Percentiles rank a stretch among this genome's conserved stretches.
phyloP scores from a whole-genome alignment of 225 moss, liverwort and hornwort species.

The Marchantia polymorpha region DNA sequence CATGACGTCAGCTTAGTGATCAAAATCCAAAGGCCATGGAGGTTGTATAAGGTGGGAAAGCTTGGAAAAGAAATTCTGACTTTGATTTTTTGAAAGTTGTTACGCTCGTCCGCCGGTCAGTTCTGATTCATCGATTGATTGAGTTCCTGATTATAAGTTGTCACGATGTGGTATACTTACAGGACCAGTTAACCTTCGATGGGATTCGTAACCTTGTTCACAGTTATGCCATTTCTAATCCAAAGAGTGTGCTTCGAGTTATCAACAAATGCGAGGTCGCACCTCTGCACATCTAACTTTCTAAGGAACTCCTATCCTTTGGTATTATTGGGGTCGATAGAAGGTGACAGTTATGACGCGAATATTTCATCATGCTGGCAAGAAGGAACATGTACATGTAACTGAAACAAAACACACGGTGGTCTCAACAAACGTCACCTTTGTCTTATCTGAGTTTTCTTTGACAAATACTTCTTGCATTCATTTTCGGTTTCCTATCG shows the following conservation, averaged over 20 bases:
- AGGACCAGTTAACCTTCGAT: conserved; percentile 31
- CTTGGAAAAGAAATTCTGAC: not conserved
- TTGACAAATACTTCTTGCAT: no score
- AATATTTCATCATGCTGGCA: no score
- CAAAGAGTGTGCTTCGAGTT: conserved; percentile 25
- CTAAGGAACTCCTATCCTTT: not conserved
- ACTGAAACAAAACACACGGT: no score
- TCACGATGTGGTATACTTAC: not conserved
- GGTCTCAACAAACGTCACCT: no score
- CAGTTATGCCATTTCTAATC: conserved; percentile 30
- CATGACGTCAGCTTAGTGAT: conserved; percentile 19
- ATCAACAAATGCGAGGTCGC: conserved; percentile 40
- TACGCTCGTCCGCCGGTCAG: not conserved
- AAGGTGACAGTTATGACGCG: no score
- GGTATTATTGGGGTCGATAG: no score
- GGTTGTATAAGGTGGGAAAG: conserved; percentile 16
- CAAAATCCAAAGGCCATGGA: conserved; percentile 40
- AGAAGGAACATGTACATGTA: no score
- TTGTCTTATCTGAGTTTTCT: no score
- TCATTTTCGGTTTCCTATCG: no score
- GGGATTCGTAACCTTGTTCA: conserved; percentile 23
- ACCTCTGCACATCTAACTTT: not conserved
- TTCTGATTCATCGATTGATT: not conserved
- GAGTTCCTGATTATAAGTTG: not conserved
- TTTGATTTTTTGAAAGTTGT: not conserved